Conservation (phyloP, 306 rosid genomes). For the Prunus padus region DNA sequence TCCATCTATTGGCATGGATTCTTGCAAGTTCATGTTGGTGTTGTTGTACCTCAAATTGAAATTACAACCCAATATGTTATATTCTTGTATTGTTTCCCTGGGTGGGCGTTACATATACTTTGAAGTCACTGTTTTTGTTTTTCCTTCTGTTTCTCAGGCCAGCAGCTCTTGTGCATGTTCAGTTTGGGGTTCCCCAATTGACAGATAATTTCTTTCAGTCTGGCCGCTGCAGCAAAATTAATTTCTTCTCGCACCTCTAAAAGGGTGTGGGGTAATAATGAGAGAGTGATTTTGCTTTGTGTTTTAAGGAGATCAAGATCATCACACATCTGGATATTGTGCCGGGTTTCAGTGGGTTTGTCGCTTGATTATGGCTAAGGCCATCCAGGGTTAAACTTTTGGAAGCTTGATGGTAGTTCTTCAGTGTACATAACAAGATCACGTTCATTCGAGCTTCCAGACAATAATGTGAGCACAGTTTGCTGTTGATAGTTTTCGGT, state of each 20-base stretch:
- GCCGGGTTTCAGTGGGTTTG: slow-evolving; percentile 88
- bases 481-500: slow-evolving; percentile 31
- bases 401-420: slow-evolving; percentile 42
- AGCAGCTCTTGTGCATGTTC: slow-evolving; percentile 49
- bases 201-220: slow-evolving; percentile 72
- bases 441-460: slow-evolving; percentile 41
- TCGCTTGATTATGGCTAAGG: slow-evolving; percentile 96
- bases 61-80: not conserved
- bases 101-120: not conserved
- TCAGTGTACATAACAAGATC: slow-evolving; percentile 17
- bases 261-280: slow-evolving; percentile 92
- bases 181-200: slow-evolving; percentile 44
- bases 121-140: slow-evolving; percentile 8
- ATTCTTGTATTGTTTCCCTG: not conserved
- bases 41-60: not conserved
- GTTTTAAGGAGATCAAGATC: slow-evolving; percentile 66
- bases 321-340: slow-evolving; percentile 89
- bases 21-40: not conserved
- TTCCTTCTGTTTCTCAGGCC: slow-evolving; percentile 46
- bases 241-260: slow-evolving; percentile 84
- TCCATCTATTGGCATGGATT: slow-evolving; percentile 5
- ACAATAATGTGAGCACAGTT: slow-evolving; percentile 37
- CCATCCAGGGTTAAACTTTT: slow-evolving; percentile 24
- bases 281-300: slow-evolving; percentile 56
- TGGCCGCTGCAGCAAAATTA: slow-evolving; percentile 77